Conservation (phyloP, 1,284 basidiomycete genomes). For the Megacollybia platyphylla region DNA sequence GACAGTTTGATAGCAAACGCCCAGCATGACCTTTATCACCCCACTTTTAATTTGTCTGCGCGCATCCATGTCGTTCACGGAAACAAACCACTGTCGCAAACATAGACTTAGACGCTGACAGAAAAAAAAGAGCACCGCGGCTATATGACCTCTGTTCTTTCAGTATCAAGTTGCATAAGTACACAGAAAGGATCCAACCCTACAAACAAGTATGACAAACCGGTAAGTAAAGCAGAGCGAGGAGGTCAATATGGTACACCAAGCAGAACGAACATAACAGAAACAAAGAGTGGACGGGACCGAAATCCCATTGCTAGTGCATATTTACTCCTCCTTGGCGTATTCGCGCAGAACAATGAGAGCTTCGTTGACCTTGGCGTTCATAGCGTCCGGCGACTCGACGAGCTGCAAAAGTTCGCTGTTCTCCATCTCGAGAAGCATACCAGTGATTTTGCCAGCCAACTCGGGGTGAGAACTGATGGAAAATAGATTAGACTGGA, state of each 20-base stretch:
- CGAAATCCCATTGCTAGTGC: conserved; percentile 6
- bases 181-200: conserved; percentile 43
- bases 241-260: conserved; percentile 23
- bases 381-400: conserved; percentile 71
- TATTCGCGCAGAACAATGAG: conserved; percentile 72
- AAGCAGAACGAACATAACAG: conserved; percentile 9
- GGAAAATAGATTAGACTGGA: conserved; percentile 10
- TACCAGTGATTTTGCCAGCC: conserved; percentile 95
- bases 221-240: conserved; percentile 4
- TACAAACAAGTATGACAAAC: conserved; percentile 17
- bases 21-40: conserved; percentile 52
- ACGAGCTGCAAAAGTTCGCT: conserved; percentile 78
- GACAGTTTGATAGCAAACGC: conserved; percentile 44
- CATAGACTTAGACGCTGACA: not conserved
- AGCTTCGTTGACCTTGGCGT: conserved; percentile 83
- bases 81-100: conserved; percentile 18
- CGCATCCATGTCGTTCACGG: conserved; percentile 50
- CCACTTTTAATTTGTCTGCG: conserved; percentile 33
- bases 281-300: conserved; percentile 15
- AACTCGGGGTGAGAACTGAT: conserved; percentile 67
- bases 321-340: conserved; percentile 35
- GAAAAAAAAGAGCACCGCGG: conserved; percentile 11
- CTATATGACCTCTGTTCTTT: conserved; percentile 45
- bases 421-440: conserved; percentile 98
- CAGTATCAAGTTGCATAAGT: conserved; percentile 18